Conservation (phyloP, 305 asterid genomes). For the Solanum hybrid region DNA sequence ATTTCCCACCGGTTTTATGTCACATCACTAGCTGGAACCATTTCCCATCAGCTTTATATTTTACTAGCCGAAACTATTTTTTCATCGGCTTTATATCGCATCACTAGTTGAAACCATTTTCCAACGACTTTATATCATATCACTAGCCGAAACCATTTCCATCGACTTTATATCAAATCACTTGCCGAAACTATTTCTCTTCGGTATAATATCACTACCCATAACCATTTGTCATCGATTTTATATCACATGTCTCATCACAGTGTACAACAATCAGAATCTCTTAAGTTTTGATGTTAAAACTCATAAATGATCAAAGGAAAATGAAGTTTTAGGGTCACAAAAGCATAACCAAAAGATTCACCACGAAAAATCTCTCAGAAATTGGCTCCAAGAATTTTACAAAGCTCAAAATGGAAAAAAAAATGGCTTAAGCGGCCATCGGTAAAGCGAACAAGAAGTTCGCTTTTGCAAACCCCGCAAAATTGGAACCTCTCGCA, state of each 20-base stretch:
- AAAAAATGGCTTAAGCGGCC: background rate
- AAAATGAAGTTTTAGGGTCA: background rate
- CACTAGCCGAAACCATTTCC: background rate
- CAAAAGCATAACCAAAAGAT: background rate
- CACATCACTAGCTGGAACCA: background rate
- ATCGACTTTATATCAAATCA: background rate
- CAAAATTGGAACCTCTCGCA: background rate
- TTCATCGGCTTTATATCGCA: background rate
- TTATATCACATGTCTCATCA: background rate
- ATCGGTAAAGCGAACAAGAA: no score
- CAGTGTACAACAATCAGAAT: background rate
- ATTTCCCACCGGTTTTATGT: background rate
- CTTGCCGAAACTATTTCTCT: background rate
- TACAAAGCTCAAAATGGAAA: background rate
- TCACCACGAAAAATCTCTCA: background rate
- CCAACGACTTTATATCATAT: background rate
- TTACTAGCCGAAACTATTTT: no score
- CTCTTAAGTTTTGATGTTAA: background rate
- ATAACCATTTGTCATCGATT: background rate
- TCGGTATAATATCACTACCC: background rate
- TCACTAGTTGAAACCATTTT: background rate
- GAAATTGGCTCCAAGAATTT: background rate
- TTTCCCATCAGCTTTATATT: no score
- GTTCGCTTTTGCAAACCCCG: background rate
- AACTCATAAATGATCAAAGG: background rate